Base-by-base conservation (phyloP, 2,329 filamentous ascomycete species). In the Pestalotiopsis sp. region DNA sequence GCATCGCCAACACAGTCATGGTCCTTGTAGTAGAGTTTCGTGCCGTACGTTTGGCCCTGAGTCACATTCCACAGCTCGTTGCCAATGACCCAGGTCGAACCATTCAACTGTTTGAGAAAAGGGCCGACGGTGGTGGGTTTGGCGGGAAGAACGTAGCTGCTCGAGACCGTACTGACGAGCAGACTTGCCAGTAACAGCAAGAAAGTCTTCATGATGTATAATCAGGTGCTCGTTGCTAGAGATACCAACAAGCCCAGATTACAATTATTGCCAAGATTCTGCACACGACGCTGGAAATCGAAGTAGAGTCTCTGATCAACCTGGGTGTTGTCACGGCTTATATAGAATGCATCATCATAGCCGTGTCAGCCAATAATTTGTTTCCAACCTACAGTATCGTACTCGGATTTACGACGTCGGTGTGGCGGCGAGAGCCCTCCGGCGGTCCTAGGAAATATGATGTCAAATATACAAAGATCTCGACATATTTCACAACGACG, bases 31-130 rank as follows among this genome's bases (percentile, higher is more conserved):
- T 70, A 74, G 20, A 78, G 68, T 70, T 74, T 70, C 9, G 73
- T 69, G 14, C 75, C 75, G 60, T 76, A 75, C 3, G 67, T 70
- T 11, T 69, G 69, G 40, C 73, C 74, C 64, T 76, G 74, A 3
- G 74, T 77, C 63, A 77, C 69, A 62, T 76, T 76, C 75, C 75
- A 76, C 55, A 74, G 55, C 58, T 73, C 75, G 52, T 78, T 78
- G 39, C 76, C 76, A 62, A 78, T 75, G 30, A 77, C 66, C 75
- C 75, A 77, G 9, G 71, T 77, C 67, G 73, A 68, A 20, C 65
- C 72, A 66, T 74, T 68, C 14, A 76, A 67, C 61, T 76, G 70
- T 17, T 61, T 71, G 30, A 78, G 65, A 63, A 77, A 78, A 20
- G 76, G 75, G 44, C 64, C 68, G 17, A n/a, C 64, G 6, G 69